A percentile compares a stretch with the other conserved stretches of the same genome.
phyloP scores from a whole-genome alignment of 2,329 filamentous ascomycete species.

The Coniochaeta sp. region DNA sequence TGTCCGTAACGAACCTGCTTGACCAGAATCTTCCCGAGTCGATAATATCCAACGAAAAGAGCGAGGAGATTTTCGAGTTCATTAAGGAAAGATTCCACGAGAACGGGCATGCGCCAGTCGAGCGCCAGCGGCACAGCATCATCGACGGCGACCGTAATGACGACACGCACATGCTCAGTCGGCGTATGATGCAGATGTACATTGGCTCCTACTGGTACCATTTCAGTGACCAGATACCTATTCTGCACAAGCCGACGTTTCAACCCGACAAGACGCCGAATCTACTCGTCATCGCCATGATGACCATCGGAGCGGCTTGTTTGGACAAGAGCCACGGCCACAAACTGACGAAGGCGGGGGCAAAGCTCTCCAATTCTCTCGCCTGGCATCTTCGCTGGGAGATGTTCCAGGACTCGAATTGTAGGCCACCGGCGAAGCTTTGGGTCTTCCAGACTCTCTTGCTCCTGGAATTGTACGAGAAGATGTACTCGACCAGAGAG shows the following conservation, averaged over 20 bases:
- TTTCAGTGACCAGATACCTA: slow-evolving; percentile 90
- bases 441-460: slow-evolving; percentile 94
- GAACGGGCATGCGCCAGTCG: slow-evolving; percentile 64
- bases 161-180: slow-evolving; percentile 63
- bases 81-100: slow-evolving; percentile 79
- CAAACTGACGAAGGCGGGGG: slow-evolving; percentile 67
- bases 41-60: slow-evolving; percentile 79
- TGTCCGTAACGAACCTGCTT: slow-evolving; percentile 81
- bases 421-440: slow-evolving; percentile 83
- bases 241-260: slow-evolving; percentile 91
- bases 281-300: slow-evolving; percentile 77
- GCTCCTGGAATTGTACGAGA: slow-evolving; percentile 88
- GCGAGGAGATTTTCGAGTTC: slow-evolving; percentile 73
- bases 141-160: slow-evolving; percentile 70
- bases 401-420: slow-evolving; percentile 86
- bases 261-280: slow-evolving; percentile 80
- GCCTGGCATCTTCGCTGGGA: slow-evolving; percentile 94
- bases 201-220: slow-evolving; percentile 91
- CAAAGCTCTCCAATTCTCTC: slow-evolving; percentile 80
- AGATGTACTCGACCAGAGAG: slow-evolving; percentile 91
- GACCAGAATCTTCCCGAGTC: slow-evolving; percentile 75
- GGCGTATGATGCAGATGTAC: slow-evolving; percentile 94
- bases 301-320: slow-evolving; percentile 86
- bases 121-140: slow-evolving; percentile 69
- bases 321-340: slow-evolving; percentile 75